Base-by-base conservation (phyloP, 108 stramenopile species). In the Heterococcus sp. region DNA sequence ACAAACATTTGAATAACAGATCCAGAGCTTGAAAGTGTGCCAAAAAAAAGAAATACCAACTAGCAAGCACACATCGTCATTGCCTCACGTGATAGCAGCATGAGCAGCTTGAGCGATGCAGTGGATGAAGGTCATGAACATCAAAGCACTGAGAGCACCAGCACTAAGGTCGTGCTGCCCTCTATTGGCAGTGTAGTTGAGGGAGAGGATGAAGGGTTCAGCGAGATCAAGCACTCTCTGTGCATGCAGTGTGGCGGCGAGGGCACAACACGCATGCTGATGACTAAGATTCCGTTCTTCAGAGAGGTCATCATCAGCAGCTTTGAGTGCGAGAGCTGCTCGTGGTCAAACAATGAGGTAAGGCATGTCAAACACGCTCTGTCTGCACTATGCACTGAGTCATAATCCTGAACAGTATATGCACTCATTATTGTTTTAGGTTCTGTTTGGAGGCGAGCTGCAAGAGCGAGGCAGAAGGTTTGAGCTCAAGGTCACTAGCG, bases 241-340 rank as follows among this genome's bases (percentile, higher is more conserved):
- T 90, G 90, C 67, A 89, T 89, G 90, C 21, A n/a, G 32, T 90
- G 90, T 69, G 84, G 84, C 11, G 87, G 83, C 8, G 67, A 40
- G 0, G 90, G 90, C 26, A 88, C 71, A n/a, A 94, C 94, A 4
- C 66, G 87, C 32, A 70, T 95, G 37, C 79, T 93, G 5, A 83
- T 90, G 1, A 93, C 92, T 0, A 86, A 88, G 63, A 90, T 95
- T 32, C 94, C 94, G 2, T 75, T 84, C 65, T 95, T 94, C 72
- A 90, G 93, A 27, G 91, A 95, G 75, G 82, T 95, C 32, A 89
- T 93, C 38, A 37, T 95, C 5, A 89, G 89, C 75, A 81, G 88
- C 21, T 89, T 95, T 21, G 38, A 34, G 27, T 95, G 94, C 78
- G 79, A 84, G 29, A 35, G 88, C n/a, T 91, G 90, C 77, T 82